Base-by-base conservation (phyloP, 169 alveolate genomes). In the Toxoplasma gondii region DNA sequence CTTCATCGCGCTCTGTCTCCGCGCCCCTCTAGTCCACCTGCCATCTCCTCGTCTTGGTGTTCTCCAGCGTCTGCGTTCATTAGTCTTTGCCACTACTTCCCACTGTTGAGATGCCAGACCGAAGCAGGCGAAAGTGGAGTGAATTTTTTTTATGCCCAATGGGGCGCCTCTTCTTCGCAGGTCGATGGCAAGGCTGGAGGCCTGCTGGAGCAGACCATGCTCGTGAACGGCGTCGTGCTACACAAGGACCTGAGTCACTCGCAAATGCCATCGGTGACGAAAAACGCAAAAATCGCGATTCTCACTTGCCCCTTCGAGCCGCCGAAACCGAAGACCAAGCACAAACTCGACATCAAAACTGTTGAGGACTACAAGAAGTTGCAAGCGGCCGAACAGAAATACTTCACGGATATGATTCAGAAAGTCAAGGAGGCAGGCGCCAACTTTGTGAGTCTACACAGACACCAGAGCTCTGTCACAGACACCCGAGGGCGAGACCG, bases 291-390 rank as follows among this genome's bases (percentile, higher is more conserved):
- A 93, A 98, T 99, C 67, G 99, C 99, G 36, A 98, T 99, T 74
- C 97, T 99, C 78, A 99, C 99, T 27, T 99, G 99, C 96, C 99
- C 99, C 36, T 99, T 99, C 96, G 99, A 99, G 96, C 99, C 99
- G 44, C 99, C 99, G 53, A 99, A 99, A 96, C 99, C 99, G 7
- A 99, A 99, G 97, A 99, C 99, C 78, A 99, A 99, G 98, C 99
- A 99, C 95, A 99, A 99, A 95, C 98, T 99, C 36, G 99, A 99
- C 94, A 99, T 99, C 94, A 98, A 98, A 31, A 97, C 97, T 92
- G 99, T 99, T 34, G 99, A 98, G 93, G 99, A 99, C 93, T 99
- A 98, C 97, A 98, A 98, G 95, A 98, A 98, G 97, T 97, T 99
- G 78, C 98, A 98, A 91, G 97, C 97, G 80, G 94, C 98, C 84